Evolutionary conservation across 306 rosid species (phyloP).

Genomic region (Lathyrus tuberosus): DNA sequence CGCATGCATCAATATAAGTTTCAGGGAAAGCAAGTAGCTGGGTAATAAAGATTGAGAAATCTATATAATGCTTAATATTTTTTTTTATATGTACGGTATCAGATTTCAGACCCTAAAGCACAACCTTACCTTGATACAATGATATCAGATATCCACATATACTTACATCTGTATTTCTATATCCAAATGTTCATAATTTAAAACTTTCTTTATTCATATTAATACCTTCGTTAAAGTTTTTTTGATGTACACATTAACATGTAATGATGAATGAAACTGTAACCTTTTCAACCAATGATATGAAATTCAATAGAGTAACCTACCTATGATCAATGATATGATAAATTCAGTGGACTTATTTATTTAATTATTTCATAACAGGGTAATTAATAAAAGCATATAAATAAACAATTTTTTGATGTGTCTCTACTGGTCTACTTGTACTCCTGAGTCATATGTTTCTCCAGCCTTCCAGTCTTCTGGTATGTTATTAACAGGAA

Average conservation of each 20-base stretch:
- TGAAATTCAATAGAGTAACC: background rate
- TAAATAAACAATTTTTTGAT: slow-evolving; percentile 26
- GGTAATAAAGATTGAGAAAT: background rate
- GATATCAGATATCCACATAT: background rate
- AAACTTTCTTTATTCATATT: slow-evolving; percentile 5
- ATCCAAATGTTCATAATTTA: slow-evolving; percentile 4
- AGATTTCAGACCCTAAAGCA: background rate
- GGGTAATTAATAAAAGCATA: slow-evolving; percentile 18
- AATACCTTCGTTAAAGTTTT: slow-evolving; percentile 5
- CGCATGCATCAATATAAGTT: background rate
- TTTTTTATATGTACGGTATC: background rate
- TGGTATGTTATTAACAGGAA: slow-evolving; percentile 73
- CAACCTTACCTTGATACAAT: background rate
- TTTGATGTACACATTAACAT: slow-evolving; percentile 19
- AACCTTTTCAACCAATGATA: background rate
- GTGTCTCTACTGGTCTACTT: slow-evolving; percentile 55
- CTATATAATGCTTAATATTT: background rate
- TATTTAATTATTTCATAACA: slow-evolving; percentile 30
- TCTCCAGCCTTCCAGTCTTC: slow-evolving; percentile 80
- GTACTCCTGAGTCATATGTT: slow-evolving; percentile 81
- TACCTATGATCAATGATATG: background rate
- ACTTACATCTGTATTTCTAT: background rate
- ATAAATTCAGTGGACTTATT: slow-evolving; percentile 20
- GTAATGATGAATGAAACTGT: background rate
- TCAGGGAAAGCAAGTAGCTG: background rate